Percentiles rank a stretch among this genome's conserved stretches.
These are phyloP conservation scores for Xylaria sp. DNA, from an alignment of 2,329 filamentous ascomycete genomes.

Conservation along the genomic window DNA sequence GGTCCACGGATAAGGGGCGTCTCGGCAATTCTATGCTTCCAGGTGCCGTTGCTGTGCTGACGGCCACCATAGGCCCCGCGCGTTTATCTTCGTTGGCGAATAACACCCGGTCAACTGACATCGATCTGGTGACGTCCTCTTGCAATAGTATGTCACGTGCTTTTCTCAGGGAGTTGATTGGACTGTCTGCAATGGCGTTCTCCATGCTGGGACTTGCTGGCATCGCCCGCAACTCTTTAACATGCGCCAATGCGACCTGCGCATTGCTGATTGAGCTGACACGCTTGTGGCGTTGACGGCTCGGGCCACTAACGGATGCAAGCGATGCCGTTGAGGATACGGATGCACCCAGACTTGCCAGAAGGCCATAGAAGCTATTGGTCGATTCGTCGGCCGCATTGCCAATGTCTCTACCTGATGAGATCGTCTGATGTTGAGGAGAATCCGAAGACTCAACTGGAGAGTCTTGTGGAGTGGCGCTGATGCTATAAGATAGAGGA, in stretches of 20 bases:
- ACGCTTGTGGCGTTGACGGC: conserved; percentile 40
- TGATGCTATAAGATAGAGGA: conserved; percentile 69
- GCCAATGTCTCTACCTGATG: conserved; percentile 34
- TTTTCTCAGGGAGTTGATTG: conserved; percentile 41
- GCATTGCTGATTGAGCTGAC: conserved; percentile 42
- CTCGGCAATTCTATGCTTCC: conserved; percentile 52
- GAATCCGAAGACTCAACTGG: conserved; percentile 29
- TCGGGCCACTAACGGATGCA: conserved; percentile 28
- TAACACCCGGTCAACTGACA: conserved; percentile 58
- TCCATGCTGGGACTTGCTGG: conserved; percentile 38
- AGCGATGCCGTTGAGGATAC: conserved; percentile 30
- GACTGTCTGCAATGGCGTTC: conserved; percentile 32
- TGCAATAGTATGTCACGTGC: conserved; percentile 36
- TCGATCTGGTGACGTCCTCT: conserved; percentile 50
- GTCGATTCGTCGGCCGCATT: conserved; percentile 33
- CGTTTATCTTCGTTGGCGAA: conserved; percentile 60
- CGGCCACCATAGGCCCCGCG: conserved; percentile 55
- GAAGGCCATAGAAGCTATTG: conserved; percentile 34
- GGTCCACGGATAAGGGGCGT: conserved; percentile 43
- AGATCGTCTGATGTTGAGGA: conserved; percentile 37
- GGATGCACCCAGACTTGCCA: conserved; percentile 32
- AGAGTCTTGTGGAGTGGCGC: conserved; percentile 58
- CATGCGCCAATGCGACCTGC: conserved; percentile 39
- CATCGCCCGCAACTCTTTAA: conserved; percentile 32
- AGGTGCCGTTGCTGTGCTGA: conserved; percentile 57